Evolutionary conservation across 2,329 filamentous ascomycete species (phyloP), one percentile per base, ranked within the genome.

Genomic region (Clonostachys solani): DNA sequence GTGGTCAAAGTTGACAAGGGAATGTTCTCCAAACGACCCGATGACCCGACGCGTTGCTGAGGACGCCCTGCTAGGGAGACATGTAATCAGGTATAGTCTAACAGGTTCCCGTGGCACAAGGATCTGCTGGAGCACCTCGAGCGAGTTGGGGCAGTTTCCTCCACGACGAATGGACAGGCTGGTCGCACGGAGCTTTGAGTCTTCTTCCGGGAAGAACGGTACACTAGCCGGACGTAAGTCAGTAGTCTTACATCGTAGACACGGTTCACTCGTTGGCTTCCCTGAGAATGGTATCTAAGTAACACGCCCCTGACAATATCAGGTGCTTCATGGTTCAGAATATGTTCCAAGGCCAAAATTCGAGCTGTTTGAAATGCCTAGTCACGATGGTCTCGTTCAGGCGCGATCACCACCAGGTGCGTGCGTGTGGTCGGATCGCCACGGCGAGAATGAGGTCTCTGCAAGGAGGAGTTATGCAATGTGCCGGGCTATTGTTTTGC

Each of bases 131-230:
- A 91, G 68, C 9, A 91, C 86, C 59, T 89, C 77, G 34, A 89
- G 75, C 5, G 80, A 79, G 60, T 91, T 91, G 19, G 83, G 78
- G 52, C 83, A 83, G 62, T 91, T 92, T 33, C 87, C 87, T 45
- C 87, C 87, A 23, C 86, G 78, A 33, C 86, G 79, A 40, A 75
- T 74, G 35, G 70, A 66, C 47, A 86, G 61, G 19, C 60, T 71
- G 3, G 78, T 77, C 16, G 87, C 86, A 33, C 86, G 83, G 38
- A 88, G 71, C 64, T 91, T 91, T 43, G 81, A 76, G 68, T 92
- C 87, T 66, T 91, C 86, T 7, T 65, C 64, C 2, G 86, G 86
- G 59, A 81, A 89, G 57, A 80, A 68, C 4, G 84, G 79, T 34
- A 88, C 77, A 51, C 83, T 87, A 60, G 44, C 47, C 19, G 19